phyloP scores from a whole-genome alignment of 352 stramenopile genomes.

The Pythium pectinolyticum region DNA sequence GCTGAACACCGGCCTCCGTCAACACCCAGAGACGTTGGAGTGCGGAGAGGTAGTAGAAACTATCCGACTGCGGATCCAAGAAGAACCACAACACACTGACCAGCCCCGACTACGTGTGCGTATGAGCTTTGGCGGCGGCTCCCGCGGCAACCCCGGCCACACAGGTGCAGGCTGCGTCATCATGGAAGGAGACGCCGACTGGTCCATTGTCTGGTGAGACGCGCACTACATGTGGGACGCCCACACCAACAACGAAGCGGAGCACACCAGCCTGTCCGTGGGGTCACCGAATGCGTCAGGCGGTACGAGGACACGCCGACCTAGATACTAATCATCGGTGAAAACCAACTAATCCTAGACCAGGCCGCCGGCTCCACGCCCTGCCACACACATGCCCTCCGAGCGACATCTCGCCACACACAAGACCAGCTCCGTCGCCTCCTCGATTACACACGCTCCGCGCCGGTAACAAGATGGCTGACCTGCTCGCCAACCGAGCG shows the following conservation, averaged over 20 bases:
- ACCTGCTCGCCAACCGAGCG: conserved; percentile 3
- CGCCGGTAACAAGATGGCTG: conserved; percentile 3
- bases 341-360: neutral
- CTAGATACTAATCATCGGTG: neutral
- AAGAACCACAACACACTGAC: neutral
- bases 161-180: conserved; percentile 26
- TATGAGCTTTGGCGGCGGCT: conserved; percentile 25
- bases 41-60: neutral
- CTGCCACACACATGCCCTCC: neutral
- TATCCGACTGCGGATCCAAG: neutral
- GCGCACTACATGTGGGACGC: neutral
- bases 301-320: neutral
- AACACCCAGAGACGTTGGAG: neutral
- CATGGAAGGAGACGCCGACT: neutral
- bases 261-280: neutral
- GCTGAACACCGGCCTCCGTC: neutral
- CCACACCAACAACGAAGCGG: neutral
- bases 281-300: neutral
- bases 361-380: neutral
- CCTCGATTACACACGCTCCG: neutral
- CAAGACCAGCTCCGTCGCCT: neutral
- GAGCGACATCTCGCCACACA: neutral
- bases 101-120: neutral
- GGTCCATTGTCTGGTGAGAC: neutral
- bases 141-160: conserved; percentile 37